Evolutionary conservation across 2,329 filamentous ascomycete genomes (phyloP), one percentile per base, ranked within the genome.

Genomic region (Aspergillus transmontanensis): DNA sequence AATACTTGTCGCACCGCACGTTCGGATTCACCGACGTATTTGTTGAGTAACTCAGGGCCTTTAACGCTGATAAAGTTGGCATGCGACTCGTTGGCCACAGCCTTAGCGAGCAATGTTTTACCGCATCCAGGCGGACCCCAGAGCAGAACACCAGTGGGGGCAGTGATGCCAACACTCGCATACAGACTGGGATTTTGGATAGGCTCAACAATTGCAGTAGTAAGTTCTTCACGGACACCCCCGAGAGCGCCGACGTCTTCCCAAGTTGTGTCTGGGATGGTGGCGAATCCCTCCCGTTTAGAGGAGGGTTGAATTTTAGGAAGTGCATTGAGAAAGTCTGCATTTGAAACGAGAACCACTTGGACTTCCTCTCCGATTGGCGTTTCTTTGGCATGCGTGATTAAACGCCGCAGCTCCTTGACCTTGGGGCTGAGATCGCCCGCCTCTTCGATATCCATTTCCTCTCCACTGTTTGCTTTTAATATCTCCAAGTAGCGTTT

Each of bases 51-150:
- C 76, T 99, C 95, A 0, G 95, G 95, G 0, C 95, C 95, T 78
- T 97, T 97, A 79, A 99, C 93, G 58, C 93, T 93, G 78, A 99
- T 99, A 82, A 99, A 99, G 78, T 97, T 98, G 55, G 95, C 95
- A 76, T 94, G 93, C 9, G 91, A 94, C 76, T 97, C 93, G 76
- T 96, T 96, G 60, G 95, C 95, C 5, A 97, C 93, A 4, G 95
- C 95, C 80, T 98, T 97, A 21, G 95, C 95, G 1, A 99, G 88
- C 1, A 99, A 86, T 0, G 95, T 99, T 78, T 99, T 99, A 71
- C 95, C 95, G 77, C 95, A 99, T 7, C 95, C 95, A 0, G 95
- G 95, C 1, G 95, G 95, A 0, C 95, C 95, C 93, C 94, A 99
- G 60, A 99, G 91, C 0, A 99, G 85, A 3, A 97, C 93, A 19